Evolutionary conservation across 129 eudicot genomes (phyloP), one percentile per base, ranked within the genome.

Genomic region (Flaveria ramosissima): DNA sequence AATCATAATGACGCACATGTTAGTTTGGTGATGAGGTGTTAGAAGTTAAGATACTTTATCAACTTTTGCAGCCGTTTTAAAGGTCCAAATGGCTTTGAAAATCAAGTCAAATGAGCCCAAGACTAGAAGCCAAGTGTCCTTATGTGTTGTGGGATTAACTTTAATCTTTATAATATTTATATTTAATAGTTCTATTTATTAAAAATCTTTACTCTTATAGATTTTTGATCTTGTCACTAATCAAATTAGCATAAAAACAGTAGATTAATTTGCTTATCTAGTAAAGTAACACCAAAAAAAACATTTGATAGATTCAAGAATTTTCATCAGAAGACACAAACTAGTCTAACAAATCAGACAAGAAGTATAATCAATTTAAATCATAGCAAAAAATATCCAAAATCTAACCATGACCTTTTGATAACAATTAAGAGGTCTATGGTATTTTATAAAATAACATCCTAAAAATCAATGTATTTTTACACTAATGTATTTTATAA

Each of bases 1-100:
- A 50, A 66, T 74, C 45, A 80, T 80, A 57, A 56, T 30, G 80
- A 32, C 68, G 84, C 80, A 80, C 84, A 80, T 80, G 84, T 74
- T 80, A 74, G 84, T 74, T 80, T 67, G 84, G 71, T 57, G 70
- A 80, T 74, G 50, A 50, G 42, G 53, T 53, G 67, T 62, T 78
- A 20, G 61, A 59, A 55, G 48, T 14, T 68, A 67, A 13, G 60
- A 43, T 68, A 56, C 14, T 69, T 60, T 6, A 80, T 55, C 59
- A 51, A 72, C 74, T 72, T 65, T 80, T 80, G 72, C 72, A 45
- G 45, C 68, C 16, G 42, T 17, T 26, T 78, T 69, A 71, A 60
- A 7, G 63, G 77, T 63, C 66, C 60, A 43, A 55, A 45, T 45
- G 48, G 36, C 17, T 78, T 70, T 47, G 30, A 78, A 70, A 78